These are phyloP conservation scores for Auricularia sp. DNA, from an alignment of 768 basidiomycete species.

Conservation along the genomic window DNA sequence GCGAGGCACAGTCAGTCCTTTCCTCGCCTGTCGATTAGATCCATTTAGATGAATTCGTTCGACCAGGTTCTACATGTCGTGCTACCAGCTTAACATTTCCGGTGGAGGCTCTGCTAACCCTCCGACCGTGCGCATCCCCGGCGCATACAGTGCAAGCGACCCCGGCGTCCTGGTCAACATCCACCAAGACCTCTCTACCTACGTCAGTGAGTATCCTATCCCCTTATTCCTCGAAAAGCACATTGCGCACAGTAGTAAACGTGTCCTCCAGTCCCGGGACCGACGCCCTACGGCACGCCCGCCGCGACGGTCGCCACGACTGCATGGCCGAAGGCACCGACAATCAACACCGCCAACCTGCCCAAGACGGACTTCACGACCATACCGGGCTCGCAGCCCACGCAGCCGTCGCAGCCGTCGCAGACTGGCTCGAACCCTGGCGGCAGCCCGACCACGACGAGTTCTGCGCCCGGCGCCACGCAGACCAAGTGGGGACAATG, in stretches of 20 bases:
- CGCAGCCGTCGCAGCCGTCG: background rate
- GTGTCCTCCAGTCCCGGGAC: constrained; percentile 31
- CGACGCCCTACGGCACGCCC: constrained; percentile 37
- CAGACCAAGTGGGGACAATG: constrained; percentile 1
- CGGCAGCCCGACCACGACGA: background rate
- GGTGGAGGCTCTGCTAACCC: constrained; percentile 5
- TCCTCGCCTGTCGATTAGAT: background rate
- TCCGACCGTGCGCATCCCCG: constrained; percentile 1
- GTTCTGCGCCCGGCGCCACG: background rate
- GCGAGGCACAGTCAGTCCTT: background rate
- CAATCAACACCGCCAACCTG: constrained; percentile 40
- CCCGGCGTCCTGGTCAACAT: constrained; percentile 33
- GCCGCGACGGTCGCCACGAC: constrained; percentile 33
- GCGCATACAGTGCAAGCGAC: constrained; percentile 3
- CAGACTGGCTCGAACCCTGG: background rate
- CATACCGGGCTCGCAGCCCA: background rate
- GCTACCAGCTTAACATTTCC: constrained; percentile 4
- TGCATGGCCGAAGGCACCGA: constrained; percentile 36
- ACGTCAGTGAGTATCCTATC: constrained; percentile 16
- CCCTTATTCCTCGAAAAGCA: background rate
- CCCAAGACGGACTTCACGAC: constrained; percentile 28
- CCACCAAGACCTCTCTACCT: constrained; percentile 32
- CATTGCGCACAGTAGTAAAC: background rate
- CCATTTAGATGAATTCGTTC: background rate
- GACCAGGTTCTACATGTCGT: constrained; percentile 13